Percentiles rank a stretch among this genome's conserved stretches.
These are phyloP conservation scores for Monotropa hypopitys DNA, from an alignment of 179 eudicot genomes.

Conservation along the genomic window DNA sequence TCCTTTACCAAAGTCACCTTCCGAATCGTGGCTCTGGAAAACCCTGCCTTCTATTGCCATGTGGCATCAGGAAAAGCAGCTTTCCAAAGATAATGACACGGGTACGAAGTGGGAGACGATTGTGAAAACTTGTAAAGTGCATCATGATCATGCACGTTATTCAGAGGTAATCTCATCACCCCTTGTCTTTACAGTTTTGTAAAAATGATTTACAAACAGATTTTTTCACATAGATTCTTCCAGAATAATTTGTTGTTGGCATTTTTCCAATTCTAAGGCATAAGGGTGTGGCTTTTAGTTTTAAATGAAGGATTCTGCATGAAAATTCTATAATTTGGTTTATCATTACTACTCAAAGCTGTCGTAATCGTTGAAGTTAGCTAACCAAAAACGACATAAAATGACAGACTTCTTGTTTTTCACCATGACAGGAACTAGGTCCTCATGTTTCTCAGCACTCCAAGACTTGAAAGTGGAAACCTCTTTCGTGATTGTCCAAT, in stretches of 20 bases:
- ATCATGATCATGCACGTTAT: slow-evolving; percentile 49
- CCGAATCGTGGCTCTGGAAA: slow-evolving; percentile 82
- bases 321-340: neutral
- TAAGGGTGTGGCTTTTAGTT: neutral
- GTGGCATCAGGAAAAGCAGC: slow-evolving; percentile 37
- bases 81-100: slow-evolving; percentile 17
- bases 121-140: slow-evolving; percentile 60
- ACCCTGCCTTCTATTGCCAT: slow-evolving; percentile 48
- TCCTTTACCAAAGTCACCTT: slow-evolving; percentile 90
- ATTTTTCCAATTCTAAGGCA: neutral
- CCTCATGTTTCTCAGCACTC: slow-evolving; percentile 11
- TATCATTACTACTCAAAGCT: neutral
- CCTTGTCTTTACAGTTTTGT: neutral
- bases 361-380: neutral
- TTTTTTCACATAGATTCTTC: neutral
- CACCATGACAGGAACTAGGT: slow-evolving; percentile 13
- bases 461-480: neutral
- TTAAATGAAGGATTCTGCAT: neutral
- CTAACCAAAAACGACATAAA: neutral
- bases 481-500: neutral
- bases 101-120: slow-evolving; percentile 77
- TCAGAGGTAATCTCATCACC: slow-evolving; percentile 44
- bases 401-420: neutral
- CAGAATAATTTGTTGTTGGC: neutral
- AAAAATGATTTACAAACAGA: neutral